These are phyloP conservation scores for Picochlorum sp. DNA, from an alignment of 139 green algal species.

Conservation along the genomic window DNA sequence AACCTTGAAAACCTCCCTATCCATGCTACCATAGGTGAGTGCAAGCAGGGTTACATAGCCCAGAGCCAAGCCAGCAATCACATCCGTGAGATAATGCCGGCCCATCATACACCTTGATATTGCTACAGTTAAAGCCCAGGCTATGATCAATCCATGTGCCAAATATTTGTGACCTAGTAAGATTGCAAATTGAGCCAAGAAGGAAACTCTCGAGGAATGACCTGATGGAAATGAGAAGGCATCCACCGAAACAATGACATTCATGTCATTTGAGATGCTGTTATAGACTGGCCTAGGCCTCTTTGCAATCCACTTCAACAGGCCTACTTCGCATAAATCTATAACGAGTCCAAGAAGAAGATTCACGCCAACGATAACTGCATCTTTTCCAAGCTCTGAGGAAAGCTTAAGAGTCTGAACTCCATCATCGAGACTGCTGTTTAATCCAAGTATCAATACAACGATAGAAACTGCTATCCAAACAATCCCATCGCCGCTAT, in stretches of 20 bases:
- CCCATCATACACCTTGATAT: conserved; percentile 46
- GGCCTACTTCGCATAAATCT: conserved; percentile 43
- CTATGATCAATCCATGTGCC: neutral
- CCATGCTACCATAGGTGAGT: conserved; percentile 23
- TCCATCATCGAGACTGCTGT: no score
- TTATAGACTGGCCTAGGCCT: conserved; percentile 49
- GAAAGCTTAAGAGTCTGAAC: no score
- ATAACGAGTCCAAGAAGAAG: conserved; percentile 37
- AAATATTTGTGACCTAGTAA: neutral
- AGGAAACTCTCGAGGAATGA: conserved; percentile 43
- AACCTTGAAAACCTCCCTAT: neutral
- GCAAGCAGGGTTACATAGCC: conserved; percentile 30
- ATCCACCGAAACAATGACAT: conserved; percentile 51
- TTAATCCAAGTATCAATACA: neutral
- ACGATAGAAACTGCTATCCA: conserved; percentile 22
- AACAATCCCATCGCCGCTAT: conserved; percentile 42
- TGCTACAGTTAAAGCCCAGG: conserved; percentile 30
- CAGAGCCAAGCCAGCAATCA: conserved; percentile 35
- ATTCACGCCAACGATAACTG: no score
- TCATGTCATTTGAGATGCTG: conserved; percentile 32
- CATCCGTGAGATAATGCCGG: conserved; percentile 50
- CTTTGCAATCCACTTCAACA: conserved; percentile 31
- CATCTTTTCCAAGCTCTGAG: no score
- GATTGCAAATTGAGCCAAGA: conserved; percentile 35
- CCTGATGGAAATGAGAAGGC: conserved; percentile 49